Conservation (phyloP, 176 grass and related monocot genomes). For the Dendrocalamus sinicus region DNA sequence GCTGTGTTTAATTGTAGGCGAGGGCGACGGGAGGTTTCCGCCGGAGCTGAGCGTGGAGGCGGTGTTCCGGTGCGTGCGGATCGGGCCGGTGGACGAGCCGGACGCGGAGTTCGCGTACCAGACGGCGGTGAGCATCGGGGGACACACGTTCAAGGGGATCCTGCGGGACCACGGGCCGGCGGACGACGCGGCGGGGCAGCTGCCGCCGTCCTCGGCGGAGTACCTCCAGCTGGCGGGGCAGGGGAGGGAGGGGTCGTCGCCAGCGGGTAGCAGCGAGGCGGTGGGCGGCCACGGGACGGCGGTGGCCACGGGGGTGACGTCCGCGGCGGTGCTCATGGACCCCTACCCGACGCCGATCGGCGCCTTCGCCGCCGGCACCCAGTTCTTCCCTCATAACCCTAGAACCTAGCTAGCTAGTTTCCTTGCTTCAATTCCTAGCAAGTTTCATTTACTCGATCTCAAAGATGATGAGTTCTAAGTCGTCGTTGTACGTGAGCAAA, state of each 20-base stretch:
- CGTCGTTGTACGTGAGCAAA: constrained; percentile 33
- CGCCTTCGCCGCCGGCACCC: constrained; percentile 91
- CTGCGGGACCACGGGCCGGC: constrained; percentile 82
- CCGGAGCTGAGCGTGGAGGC: constrained; percentile 85
- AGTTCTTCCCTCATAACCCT: constrained; percentile 97
- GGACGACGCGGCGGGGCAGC: constrained; percentile 51
- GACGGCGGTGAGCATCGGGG: constrained; percentile 89
- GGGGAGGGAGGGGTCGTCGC: constrained; percentile 64
- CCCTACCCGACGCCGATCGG: constrained; percentile 93
- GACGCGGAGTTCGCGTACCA: constrained; percentile 96
- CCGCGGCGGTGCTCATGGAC: constrained; percentile 76
- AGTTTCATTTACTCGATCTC: constrained; percentile 46
- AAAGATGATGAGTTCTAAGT: constrained; percentile 33
- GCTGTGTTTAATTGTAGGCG: constrained; percentile 42
- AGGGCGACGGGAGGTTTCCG: constrained; percentile 72
- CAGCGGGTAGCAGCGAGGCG: constrained; percentile 62
- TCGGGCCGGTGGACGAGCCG: constrained; percentile 82
- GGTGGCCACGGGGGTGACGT: constrained; percentile 40
- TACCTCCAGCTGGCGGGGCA: constrained; percentile 61
- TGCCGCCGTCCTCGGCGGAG: constrained; percentile 44
- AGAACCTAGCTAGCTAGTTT: constrained; percentile 67
- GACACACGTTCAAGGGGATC: constrained; percentile 95
- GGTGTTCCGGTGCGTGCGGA: constrained; percentile 90
- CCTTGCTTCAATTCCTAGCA: constrained; percentile 42
- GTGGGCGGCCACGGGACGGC: constrained; percentile 13